Evolutionary conservation across 108 stramenopile species (phyloP).

Genomic region (Poteriospumella lacustris): DNA sequence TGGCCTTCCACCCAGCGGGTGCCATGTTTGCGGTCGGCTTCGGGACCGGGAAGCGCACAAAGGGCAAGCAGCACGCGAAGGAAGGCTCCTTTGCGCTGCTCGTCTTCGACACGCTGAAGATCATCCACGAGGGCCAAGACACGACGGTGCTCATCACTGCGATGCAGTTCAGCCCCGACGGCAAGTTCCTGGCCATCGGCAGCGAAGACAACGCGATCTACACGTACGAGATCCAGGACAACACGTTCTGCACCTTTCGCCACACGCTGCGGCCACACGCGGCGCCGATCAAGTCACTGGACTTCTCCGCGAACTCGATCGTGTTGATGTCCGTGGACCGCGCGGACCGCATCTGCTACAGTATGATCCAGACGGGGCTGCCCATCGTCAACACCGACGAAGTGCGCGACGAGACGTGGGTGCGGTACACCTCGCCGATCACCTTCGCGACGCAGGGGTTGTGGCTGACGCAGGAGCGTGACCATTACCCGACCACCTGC

Average conservation of each 20-base stretch:
- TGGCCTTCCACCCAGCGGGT: background rate
- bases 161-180: slow-evolving; percentile 60
- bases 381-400: background rate
- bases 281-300: background rate
- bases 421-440: background rate
- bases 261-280: background rate
- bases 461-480: too few relatives aligned
- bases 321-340: background rate
- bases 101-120: slow-evolving; percentile 32
- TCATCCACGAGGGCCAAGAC: slow-evolving; percentile 65
- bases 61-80: background rate
- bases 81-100: slow-evolving; percentile 14
- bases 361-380: background rate
- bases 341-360: background rate
- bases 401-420: background rate
- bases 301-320: background rate
- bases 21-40: slow-evolving; percentile 33
- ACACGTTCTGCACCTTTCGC: background rate
- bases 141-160: slow-evolving; percentile 50
- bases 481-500: too few relatives aligned
- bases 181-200: slow-evolving; percentile 60
- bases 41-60: slow-evolving; percentile 26
- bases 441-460: too few relatives aligned
- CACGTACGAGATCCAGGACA: slow-evolving; percentile 59
- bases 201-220: slow-evolving; percentile 61